Conservation (phyloP, 345 rosid species). For the Brassica nigra region DNA sequence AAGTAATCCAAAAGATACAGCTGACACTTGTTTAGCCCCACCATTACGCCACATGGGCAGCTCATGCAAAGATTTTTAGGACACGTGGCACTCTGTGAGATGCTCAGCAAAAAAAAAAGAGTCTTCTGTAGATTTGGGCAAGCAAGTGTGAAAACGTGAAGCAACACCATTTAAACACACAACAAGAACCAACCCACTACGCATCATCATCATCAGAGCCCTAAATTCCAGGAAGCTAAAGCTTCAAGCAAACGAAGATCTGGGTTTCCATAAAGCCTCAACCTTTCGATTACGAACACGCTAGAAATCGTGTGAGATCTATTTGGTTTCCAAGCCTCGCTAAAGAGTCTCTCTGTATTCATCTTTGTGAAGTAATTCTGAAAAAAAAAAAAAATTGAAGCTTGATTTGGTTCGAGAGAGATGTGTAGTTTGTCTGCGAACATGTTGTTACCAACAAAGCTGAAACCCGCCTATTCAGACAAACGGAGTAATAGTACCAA, state of each 20-base stretch:
- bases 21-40: constrained; percentile 26
- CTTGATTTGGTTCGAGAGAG: constrained; percentile 29
- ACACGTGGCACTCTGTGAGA: neutral
- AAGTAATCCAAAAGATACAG: neutral
- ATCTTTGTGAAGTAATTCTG: constrained; percentile 6
- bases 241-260: constrained; percentile 16
- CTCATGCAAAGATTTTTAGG: neutral
- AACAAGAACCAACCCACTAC: constrained; percentile 17
- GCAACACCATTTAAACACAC: constrained; percentile 28
- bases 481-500: constrained; percentile 39
- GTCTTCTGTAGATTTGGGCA: constrained; percentile 8
- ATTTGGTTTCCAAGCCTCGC: constrained; percentile 1
- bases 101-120: constrained; percentile 9
- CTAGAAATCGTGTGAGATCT: constrained; percentile 15
- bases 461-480: constrained; percentile 50
- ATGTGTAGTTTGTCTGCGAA: constrained; percentile 58
- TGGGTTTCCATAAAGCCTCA: constrained; percentile 7
- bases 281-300: constrained; percentile 30
- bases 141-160: constrained; percentile 36
- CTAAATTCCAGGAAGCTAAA: constrained; percentile 31
- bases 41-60: constrained; percentile 15
- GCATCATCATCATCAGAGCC: constrained; percentile 22
- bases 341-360: constrained; percentile 21
- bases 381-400: constrained; percentile 34
- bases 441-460: constrained; percentile 50